These are phyloP conservation scores for Trichoderma aggressivum DNA, from an alignment of 2,329 filamentous ascomycete genomes.

Conservation along the genomic window DNA sequence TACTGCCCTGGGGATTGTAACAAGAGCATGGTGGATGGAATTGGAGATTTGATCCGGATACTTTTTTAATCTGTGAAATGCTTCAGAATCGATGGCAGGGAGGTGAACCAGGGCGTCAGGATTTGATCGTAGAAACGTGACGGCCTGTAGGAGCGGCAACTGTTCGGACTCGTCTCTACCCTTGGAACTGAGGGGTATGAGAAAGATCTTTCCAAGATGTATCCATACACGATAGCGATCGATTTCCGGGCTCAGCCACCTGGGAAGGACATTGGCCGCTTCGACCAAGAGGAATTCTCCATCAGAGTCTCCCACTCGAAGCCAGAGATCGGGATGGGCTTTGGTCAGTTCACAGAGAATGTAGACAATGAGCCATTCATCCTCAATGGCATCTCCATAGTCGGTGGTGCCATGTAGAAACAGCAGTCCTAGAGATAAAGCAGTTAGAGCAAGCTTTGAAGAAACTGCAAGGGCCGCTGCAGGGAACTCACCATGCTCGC, in stretches of 20 bases:
- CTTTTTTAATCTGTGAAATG: slow-evolving; percentile 81
- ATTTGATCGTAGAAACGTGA: slow-evolving; percentile 54
- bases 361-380: slow-evolving; percentile 96
- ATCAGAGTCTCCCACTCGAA: slow-evolving; percentile 79
- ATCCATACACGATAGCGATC: slow-evolving; percentile 90
- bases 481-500: slow-evolving; percentile 48
- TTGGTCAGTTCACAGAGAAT: slow-evolving; percentile 77
- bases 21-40: slow-evolving; percentile 71
- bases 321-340: slow-evolving; percentile 71
- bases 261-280: slow-evolving; percentile 80
- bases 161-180: slow-evolving; percentile 24
- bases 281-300: slow-evolving; percentile 95
- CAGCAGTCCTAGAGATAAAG: slow-evolving; percentile 40
- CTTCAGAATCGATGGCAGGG: slow-evolving; percentile 74
- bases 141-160: slow-evolving; percentile 63
- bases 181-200: slow-evolving; percentile 58
- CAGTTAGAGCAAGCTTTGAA: not conserved
- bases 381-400: slow-evolving; percentile 91
- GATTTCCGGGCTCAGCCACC: slow-evolving; percentile 88
- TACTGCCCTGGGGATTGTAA: slow-evolving; percentile 76
- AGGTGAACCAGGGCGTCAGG: slow-evolving; percentile 65
- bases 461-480: not conserved
- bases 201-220: slow-evolving; percentile 67
- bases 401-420: slow-evolving; percentile 75
- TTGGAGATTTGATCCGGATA: slow-evolving; percentile 74